Conservation (phyloP, 305 asterid species). For the Salvia sclarea region DNA sequence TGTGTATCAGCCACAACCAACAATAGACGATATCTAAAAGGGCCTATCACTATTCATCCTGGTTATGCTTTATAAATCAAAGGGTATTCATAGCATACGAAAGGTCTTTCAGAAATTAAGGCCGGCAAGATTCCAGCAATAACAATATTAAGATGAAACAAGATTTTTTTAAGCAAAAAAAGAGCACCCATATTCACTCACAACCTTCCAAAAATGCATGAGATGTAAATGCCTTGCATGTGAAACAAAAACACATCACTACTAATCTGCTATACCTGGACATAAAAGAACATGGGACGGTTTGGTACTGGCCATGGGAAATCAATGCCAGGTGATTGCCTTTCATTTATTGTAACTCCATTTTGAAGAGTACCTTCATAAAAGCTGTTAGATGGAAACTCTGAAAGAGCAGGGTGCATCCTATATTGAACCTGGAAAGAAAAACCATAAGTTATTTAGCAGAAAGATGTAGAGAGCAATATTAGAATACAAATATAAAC, state of each 20-base stretch:
- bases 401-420: conserved; percentile 99
- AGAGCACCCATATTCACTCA: conserved; percentile 2
- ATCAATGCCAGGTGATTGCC: conserved; percentile 97
- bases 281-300: conserved; percentile 99
- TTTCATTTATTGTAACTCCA: conserved; percentile 92
- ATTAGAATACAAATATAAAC: conserved; percentile 8
- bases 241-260: conserved; percentile 22
- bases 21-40: not conserved
- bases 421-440: conserved; percentile 89
- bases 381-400: conserved; percentile 97
- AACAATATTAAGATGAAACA: conserved; percentile 17
- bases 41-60: conserved; percentile 13
- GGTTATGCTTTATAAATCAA: conserved; percentile 1
- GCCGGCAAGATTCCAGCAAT: conserved; percentile 16
- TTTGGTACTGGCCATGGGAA: conserved; percentile 99
- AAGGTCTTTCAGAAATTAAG: not conserved
- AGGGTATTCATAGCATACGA: conserved; percentile 5
- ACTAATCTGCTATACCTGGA: conserved; percentile 66
- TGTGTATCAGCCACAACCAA: conserved; percentile 24
- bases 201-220: conserved; percentile 20
- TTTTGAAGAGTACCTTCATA: conserved; percentile 99
- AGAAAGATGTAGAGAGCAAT: conserved; percentile 13
- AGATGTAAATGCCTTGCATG: not conserved
- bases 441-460: conserved; percentile 24
- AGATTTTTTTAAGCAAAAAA: conserved; percentile 20